Evolutionary conservation across 1,284 basidiomycete species (phyloP).

Genomic region (Puccinia novopanici): DNA sequence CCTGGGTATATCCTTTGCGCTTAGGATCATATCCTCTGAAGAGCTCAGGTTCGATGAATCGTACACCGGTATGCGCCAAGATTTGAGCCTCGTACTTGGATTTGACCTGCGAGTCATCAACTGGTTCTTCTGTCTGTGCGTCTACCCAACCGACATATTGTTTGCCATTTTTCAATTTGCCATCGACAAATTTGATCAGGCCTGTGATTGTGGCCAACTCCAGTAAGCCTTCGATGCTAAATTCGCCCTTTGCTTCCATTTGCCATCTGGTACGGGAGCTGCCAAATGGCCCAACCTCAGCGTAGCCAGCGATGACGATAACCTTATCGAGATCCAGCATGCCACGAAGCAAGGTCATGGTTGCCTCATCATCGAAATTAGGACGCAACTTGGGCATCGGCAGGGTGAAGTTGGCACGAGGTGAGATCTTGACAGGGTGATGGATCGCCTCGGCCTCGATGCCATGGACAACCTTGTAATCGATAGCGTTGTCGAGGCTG

Average conservation of each 20-base stretch:
- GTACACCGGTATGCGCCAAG: slow-evolving; percentile 83
- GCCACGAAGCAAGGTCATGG: slow-evolving; percentile 66
- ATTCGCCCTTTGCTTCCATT: slow-evolving; percentile 90
- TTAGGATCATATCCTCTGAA: slow-evolving; percentile 97
- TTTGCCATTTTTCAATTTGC: slow-evolving; percentile 85
- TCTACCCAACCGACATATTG: slow-evolving; percentile 98
- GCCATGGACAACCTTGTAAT: slow-evolving; percentile 89
- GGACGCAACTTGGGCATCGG: slow-evolving; percentile 76
- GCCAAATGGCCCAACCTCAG: slow-evolving; percentile 98
- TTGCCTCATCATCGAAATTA: slow-evolving; percentile 36
- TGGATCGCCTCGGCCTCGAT: slow-evolving; percentile 88
- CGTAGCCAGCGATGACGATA: slow-evolving; percentile 91
- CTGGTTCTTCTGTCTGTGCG: slow-evolving; percentile 87
- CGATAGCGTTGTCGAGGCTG: slow-evolving; percentile 86
- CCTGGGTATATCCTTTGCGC: slow-evolving; percentile 95
- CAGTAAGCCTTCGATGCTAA: slow-evolving; percentile 94
- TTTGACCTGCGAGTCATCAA: slow-evolving; percentile 96
- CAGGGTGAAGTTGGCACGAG: slow-evolving; percentile 95
- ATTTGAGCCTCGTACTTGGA: slow-evolving; percentile 94
- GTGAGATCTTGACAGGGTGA: slow-evolving; percentile 87
- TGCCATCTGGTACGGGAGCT: slow-evolving; percentile 98
- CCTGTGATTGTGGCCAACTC: slow-evolving; percentile 99
- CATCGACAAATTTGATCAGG: slow-evolving; percentile 96
- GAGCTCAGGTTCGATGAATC: slow-evolving; percentile 73
- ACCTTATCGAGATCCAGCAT: slow-evolving; percentile 94